Percentiles rank a stretch among this genome's conserved stretches.
These are phyloP conservation scores for Calonectria naviculata DNA, from an alignment of 2,329 filamentous ascomycete species.

Conservation along the genomic window DNA sequence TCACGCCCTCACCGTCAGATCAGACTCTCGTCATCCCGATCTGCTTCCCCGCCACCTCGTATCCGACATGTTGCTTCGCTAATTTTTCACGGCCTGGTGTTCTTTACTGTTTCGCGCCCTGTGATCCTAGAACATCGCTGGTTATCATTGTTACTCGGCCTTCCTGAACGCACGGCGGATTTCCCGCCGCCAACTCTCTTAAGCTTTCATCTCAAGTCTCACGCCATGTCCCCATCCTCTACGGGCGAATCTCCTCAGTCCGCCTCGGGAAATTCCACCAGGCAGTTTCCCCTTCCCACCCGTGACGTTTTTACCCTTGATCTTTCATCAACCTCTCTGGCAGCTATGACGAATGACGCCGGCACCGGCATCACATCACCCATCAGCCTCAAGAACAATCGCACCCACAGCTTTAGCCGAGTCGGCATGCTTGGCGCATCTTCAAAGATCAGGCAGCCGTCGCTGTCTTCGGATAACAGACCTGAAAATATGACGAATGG, in stretches of 20 bases:
- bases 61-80: slow-evolving; percentile 36
- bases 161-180: slow-evolving; percentile 9
- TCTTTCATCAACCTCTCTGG: slow-evolving; percentile 57
- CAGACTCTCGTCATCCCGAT: slow-evolving; percentile 28
- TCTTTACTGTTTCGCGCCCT: slow-evolving; percentile 10
- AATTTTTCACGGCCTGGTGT: slow-evolving; percentile 22
- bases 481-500: slow-evolving; percentile 56
- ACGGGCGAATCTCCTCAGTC: slow-evolving; percentile 64
- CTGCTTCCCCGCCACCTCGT: slow-evolving; percentile 16
- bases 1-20: slow-evolving; percentile 7
- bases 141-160: not conserved
- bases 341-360: slow-evolving; percentile 53
- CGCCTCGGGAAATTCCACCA: slow-evolving; percentile 49
- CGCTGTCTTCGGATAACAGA: slow-evolving; percentile 63
- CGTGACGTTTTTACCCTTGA: slow-evolving; percentile 63
- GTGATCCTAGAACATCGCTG: not conserved
- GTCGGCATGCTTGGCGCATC: slow-evolving; percentile 65
- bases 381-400: slow-evolving; percentile 57
- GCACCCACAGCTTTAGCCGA: slow-evolving; percentile 59
- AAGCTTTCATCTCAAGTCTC: slow-evolving; percentile 34
- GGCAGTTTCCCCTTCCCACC: slow-evolving; percentile 57
- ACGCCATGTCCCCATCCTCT: slow-evolving; percentile 64
- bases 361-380: slow-evolving; percentile 62
- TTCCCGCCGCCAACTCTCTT: slow-evolving; percentile 33
- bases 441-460: slow-evolving; percentile 65